Evolutionary conservation across 768 basidiomycete species (phyloP), one percentile per base, ranked within the genome.

Genomic region (Tulasnella calospora): DNA sequence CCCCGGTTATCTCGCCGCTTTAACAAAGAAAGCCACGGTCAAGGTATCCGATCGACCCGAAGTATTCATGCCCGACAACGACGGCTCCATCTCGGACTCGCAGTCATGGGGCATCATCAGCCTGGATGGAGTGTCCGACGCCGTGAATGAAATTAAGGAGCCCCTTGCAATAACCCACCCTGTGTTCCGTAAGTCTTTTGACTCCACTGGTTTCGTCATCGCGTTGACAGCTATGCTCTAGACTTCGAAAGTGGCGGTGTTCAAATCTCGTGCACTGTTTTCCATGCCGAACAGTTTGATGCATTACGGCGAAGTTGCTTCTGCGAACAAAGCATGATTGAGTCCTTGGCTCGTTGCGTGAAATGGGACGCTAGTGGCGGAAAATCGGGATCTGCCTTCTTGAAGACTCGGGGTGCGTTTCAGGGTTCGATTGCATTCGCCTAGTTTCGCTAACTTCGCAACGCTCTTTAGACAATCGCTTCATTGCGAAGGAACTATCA

Each of bases 221-320:
- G 3, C 36, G 41, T 47, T 78, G 10, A 67, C 70, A n/a, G 70
- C 21, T n/a, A 13, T n/a, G 51, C 55, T 35, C 33, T 81, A 96
- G 95, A 94, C 5, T 95, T 96, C 81, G 94, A 96, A 83, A 95
- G 94, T 80, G 94, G 93, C 41, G 92, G 93, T 27, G 85, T 96
- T 76, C 94, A 91, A 36, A 96, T 98, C 82, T 95, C 94, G 82
- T 98, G 96, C 82, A 94, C 94, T 1, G 92, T 98, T 79, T 89
- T 99, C 69, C 98, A 95, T 83, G 95, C 96, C 0, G 97, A 99
- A 83, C 96, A 98, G 83, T 99, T 99, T 81, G 96, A 99, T 81
- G 94, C 94, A 3, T 84, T 99, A 61, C 90, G 98, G 19, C 88
- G 94, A 44, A 95, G 92, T 23, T 99, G 97, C 81, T 94, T 96